Percentiles rank a stretch among this genome's conserved stretches.
Conservation (phyloP, 2,329 filamentous ascomycete species). For the Lachnellula hyalina region DNA sequence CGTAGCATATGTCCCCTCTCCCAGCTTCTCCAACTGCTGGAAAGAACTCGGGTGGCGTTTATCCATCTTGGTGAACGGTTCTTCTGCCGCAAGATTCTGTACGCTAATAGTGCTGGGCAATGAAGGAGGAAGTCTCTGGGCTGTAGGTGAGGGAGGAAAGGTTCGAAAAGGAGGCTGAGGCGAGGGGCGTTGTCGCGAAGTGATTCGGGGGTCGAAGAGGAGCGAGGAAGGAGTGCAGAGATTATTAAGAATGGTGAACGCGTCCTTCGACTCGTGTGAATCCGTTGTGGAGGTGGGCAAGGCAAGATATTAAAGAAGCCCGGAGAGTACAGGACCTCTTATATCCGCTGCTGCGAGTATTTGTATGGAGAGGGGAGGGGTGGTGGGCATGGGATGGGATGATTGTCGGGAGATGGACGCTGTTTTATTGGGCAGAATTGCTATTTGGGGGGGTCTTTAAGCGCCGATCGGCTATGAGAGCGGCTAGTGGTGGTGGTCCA, state of each 20-base stretch:
- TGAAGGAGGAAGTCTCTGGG: constrained; percentile 18
- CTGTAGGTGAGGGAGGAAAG: constrained; percentile 28
- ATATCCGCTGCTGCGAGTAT: neutral
- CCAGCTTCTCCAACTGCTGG: constrained; percentile 98
- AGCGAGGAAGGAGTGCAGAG: constrained; percentile 36
- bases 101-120: constrained; percentile 32
- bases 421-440: neutral
- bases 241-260: constrained; percentile 27
- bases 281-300: constrained; percentile 25
- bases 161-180: constrained; percentile 24
- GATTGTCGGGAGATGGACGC: neutral
- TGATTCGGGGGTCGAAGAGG: constrained; percentile 37
- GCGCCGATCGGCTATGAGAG: neutral
- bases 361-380: neutral
- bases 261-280: constrained; percentile 29
- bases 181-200: constrained; percentile 30
- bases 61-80: constrained; percentile 58
- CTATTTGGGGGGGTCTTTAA: neutral
- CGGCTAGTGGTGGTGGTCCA: neutral
- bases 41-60: constrained; percentile 86
- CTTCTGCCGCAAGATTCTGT: constrained; percentile 27
- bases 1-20: constrained; percentile 97
- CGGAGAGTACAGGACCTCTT: neutral
- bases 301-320: constrained; percentile 1
- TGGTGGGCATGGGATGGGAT: neutral